These are phyloP conservation scores for Sporothrix inflata DNA, from an alignment of 2,329 filamentous ascomycete genomes.

Conservation along the genomic window DNA sequence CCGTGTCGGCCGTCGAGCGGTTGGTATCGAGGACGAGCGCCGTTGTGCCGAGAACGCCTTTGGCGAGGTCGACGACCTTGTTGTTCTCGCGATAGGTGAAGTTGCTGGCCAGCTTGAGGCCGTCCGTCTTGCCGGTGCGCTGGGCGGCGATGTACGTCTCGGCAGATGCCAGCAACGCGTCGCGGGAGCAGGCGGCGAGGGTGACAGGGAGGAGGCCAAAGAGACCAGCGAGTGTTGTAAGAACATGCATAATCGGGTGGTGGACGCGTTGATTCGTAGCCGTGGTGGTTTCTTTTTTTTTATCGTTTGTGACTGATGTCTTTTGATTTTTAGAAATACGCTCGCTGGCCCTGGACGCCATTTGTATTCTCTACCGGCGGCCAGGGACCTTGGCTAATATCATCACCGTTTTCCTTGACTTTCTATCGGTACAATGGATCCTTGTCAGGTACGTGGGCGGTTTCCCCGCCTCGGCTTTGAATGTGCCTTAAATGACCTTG, in stretches of 20 bases:
- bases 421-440: neutral
- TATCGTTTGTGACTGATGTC: no score
- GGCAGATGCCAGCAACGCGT: constrained; percentile 36
- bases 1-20: constrained; percentile 39
- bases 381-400: neutral
- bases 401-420: neutral
- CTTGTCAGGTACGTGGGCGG: neutral
- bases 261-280: no score
- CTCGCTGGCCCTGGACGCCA: neutral
- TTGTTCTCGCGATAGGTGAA: constrained; percentile 39
- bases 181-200: constrained; percentile 37
- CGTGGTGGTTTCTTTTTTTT: no score
- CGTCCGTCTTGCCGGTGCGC: constrained; percentile 33
- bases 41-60: constrained; percentile 28
- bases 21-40: constrained; percentile 35
- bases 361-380: neutral
- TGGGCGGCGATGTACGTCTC: constrained; percentile 37
- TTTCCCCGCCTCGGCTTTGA: neutral
- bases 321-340: no score
- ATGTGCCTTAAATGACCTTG: neutral
- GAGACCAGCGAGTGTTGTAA: neutral
- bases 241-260: neutral
- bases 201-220: neutral
- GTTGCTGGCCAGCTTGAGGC: constrained; percentile 35
- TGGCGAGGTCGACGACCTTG: constrained; percentile 33